Base-by-base conservation (phyloP, 2,329 filamentous ascomycete species). In the Colletotrichum trifolii region DNA sequence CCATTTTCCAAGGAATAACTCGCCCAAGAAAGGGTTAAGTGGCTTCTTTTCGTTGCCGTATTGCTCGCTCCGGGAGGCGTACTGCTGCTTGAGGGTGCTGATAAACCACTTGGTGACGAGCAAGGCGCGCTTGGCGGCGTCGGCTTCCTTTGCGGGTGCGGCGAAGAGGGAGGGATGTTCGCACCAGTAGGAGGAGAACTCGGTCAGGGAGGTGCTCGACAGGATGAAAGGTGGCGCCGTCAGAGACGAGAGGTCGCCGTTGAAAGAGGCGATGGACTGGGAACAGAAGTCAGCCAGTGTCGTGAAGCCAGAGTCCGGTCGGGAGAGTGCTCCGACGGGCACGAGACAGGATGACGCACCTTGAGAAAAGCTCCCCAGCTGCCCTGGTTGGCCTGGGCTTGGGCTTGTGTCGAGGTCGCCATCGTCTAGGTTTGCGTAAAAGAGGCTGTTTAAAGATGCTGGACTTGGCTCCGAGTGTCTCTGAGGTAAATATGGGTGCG, bases 51-150 rank as follows among this genome's bases (percentile, higher is more conserved):
- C 95, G 74, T 93, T 96, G 54, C 93, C 94, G 69, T 85, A 89
- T 71, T 89, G 82, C 71, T 97, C 94, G 75, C 92, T 96, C 64
- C 86, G 85, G 73, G 83, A 88, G 63, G 87, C 87, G 73, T 90
- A 89, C 76, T 97, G 93, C 78, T 96, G 93, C 82, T 96, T 97
- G 56, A 98, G 84, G 4, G 94, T 97, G 73, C 89, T 94, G 60
- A 98, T 81, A 81, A 97, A 98, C 95, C 95, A 98, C 79, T 95
- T 96, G 72, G 97, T 82, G n/a, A 98, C 95, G 39, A 95, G 83
- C 70, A 97, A 80, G 17, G 93, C 90, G 67, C 95, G 89, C 82
- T 93, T 96, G 72, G 91, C 88, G 0, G 94, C 87, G 75, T 97
- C 91, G 56, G 89, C 72, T 77, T 97, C 94, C 63, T 85, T 84